Evolutionary conservation across 2,329 filamentous ascomycete species (phyloP).

Genomic region (Arthroderma sp.): DNA sequence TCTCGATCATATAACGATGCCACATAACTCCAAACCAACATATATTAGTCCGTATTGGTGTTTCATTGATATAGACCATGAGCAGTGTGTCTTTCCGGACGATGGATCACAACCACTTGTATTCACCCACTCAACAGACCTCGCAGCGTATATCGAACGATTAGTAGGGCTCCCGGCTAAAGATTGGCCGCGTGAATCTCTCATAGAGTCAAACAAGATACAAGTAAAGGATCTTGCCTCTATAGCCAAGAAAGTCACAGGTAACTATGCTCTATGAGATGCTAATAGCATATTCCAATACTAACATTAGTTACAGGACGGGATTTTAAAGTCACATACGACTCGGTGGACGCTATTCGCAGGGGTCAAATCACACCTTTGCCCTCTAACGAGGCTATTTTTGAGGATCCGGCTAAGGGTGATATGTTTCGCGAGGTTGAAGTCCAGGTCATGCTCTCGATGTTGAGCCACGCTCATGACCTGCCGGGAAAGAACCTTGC

Average conservation of each 20-base stretch:
- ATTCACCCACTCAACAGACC: background rate
- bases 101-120: conserved; percentile 1
- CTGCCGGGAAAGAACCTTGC: background rate
- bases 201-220: background rate
- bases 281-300: no score
- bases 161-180: background rate
- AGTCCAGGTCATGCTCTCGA: conserved; percentile 1
- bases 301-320: background rate
- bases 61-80: background rate
- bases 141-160: background rate
- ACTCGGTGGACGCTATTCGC: background rate
- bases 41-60: background rate
- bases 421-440: background rate
- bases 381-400: background rate
- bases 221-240: background rate
- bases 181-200: background rate
- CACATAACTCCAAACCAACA: background rate
- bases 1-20: conserved; percentile 1
- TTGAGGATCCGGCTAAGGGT: background rate
- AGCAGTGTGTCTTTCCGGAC: background rate
- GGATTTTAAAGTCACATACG: conserved; percentile 1
- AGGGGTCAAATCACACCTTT: background rate
- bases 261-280: background rate
- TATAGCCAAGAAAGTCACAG: background rate
- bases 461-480: background rate